Percentiles rank a stretch among this genome's conserved stretches.
These are phyloP conservation scores for Globisporangium radiosum DNA, from an alignment of 352 stramenopile genomes.

Conservation along the genomic window DNA sequence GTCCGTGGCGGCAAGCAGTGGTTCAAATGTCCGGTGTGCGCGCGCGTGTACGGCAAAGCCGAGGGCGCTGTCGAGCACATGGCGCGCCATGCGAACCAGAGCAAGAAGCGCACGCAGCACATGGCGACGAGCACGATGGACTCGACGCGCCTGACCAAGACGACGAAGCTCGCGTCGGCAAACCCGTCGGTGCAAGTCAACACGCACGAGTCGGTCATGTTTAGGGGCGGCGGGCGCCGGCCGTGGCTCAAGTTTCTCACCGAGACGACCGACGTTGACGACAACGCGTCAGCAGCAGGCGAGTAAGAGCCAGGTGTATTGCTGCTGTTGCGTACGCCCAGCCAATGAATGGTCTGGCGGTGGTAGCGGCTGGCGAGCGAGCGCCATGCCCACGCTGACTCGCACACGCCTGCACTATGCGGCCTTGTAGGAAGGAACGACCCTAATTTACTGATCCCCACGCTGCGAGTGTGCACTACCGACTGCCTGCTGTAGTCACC, in stretches of 20 bases:
- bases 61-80: slow-evolving; percentile 74
- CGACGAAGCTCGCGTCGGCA: slow-evolving; percentile 70
- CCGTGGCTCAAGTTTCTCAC: slow-evolving; percentile 73
- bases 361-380: not conserved
- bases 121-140: slow-evolving; percentile 80
- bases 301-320: not conserved
- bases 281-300: slow-evolving; percentile 7
- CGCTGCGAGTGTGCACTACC: not conserved
- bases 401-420: not conserved
- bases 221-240: slow-evolving; percentile 61
- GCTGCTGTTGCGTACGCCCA: too few relatives aligned
- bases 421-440: not conserved
- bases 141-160: slow-evolving; percentile 71
- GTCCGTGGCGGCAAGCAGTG: slow-evolving; percentile 77
- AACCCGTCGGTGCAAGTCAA: slow-evolving; percentile 87
- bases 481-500: too few relatives aligned
- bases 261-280: slow-evolving; percentile 24
- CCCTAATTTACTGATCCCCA: slow-evolving; percentile 18
- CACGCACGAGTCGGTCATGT: slow-evolving; percentile 82
- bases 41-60: slow-evolving; percentile 72
- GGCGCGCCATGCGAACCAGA: slow-evolving; percentile 79
- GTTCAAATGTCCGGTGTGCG: slow-evolving; percentile 82
- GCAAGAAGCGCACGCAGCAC: slow-evolving; percentile 81
- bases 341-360: too few relatives aligned
- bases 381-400: not conserved